Evolutionary conservation across 768 basidiomycete species (phyloP), one percentile per base, ranked within the genome.

Genomic region (Psilocybe subaeruginosa): DNA sequence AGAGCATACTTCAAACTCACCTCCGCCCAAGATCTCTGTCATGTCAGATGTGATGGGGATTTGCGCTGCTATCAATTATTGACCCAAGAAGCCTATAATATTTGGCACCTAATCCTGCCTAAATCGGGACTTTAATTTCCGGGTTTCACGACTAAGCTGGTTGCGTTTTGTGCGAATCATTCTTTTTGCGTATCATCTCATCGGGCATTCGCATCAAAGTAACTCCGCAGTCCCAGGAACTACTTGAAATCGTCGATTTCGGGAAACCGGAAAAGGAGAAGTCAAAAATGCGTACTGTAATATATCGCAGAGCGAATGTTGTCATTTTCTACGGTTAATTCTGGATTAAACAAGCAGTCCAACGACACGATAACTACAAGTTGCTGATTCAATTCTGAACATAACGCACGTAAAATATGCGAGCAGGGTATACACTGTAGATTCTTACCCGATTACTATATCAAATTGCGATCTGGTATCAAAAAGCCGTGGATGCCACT

Each of bases 1-100:
- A 35, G 33, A 35, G 33, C 33, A 35, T 35, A 39, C 16, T 31
- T 8, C 7, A 35, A 35, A 35, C 30, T 43, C 45, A 35, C 48
- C 27, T 16, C 27, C 60, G 37, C 47, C 55, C 54, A 39, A 31
- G 60, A 61, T 61, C 60, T 61, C 47, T 61, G 53, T 56, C 54
- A 55, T 50, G 59, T 56, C 60, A 61, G 29, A 12, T 49, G 47
- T 27, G 29, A 46, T 46, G 9, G 58, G 58, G 58, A 59, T 59
- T 45, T 53, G 58, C 58, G 53, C 14, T 14, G 53, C 14, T 35
- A 50, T 53, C 23, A 51, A 23, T 2, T 59, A 51, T 59, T 51
- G 12, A 12, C 58, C 49, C 58, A 35, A 45, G 39, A 53, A 35
- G 33, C 33, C 11, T 33, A 35, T 23, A 23, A 19, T 12, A 35